phyloP scores from a whole-genome alignment of 371 early-diverging fungal genomes.

The Rhizopus arrhizus region DNA sequence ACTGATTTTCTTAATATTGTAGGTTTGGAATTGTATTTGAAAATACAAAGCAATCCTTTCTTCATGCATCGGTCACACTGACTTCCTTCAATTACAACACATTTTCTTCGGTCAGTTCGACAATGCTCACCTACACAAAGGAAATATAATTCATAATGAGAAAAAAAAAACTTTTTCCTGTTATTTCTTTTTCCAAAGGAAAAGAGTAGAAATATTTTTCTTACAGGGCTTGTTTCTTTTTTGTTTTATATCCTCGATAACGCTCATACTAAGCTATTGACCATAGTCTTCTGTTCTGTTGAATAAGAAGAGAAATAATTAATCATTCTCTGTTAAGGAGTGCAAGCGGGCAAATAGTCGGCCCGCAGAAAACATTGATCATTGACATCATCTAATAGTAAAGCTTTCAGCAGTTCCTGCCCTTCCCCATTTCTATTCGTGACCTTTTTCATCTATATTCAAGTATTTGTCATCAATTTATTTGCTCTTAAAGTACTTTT shows the following conservation, averaged over 20 bases:
- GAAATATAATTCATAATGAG: not conserved
- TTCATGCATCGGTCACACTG: slow-evolving; percentile 47
- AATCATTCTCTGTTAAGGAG: not conserved
- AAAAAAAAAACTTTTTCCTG: slow-evolving; percentile 1
- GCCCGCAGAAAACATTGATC: not conserved
- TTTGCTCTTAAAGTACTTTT: too few relatives aligned
- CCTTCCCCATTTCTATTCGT: too few relatives aligned
- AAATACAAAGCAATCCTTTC: slow-evolving; percentile 41
- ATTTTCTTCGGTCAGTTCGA: slow-evolving; percentile 49
- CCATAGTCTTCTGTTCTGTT: slow-evolving; percentile 5
- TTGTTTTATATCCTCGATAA: slow-evolving; percentile 24
- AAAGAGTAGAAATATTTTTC: not conserved
- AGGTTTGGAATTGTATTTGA: slow-evolving; percentile 43
- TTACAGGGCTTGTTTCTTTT: slow-evolving; percentile 51
- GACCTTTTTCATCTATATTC: too few relatives aligned
- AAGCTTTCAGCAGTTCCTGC: too few relatives aligned
- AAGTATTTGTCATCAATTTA: too few relatives aligned
- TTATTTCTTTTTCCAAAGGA: not conserved
- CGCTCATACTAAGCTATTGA: slow-evolving; percentile 14
- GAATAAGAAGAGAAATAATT: slow-evolving; percentile 1
- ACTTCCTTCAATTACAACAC: slow-evolving; percentile 33
- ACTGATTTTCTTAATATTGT: slow-evolving; percentile 35
- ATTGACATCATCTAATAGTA: too few relatives aligned
- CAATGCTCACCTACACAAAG: slow-evolving; percentile 44
- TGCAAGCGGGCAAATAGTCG: not conserved